Evolutionary conservation across 306 rosid species (phyloP).

Genomic region (Myrica gale): DNA sequence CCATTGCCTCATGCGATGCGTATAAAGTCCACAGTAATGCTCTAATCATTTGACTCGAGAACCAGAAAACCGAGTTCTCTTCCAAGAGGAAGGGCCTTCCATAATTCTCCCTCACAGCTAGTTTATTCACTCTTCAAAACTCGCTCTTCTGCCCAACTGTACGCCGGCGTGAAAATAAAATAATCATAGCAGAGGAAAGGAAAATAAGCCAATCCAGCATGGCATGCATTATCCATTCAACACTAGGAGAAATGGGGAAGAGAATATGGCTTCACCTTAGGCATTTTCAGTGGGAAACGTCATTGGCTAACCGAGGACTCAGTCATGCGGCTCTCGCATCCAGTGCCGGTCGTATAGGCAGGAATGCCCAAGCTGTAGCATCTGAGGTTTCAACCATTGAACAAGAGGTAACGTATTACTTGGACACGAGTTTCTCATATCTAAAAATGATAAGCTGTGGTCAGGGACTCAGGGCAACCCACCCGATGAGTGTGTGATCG

Average conservation of each 20-base stretch:
- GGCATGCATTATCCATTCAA: constrained; percentile 27
- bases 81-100: too few relatives aligned
- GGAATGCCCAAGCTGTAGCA: constrained; percentile 22
- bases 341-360: neutral
- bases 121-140: too few relatives aligned
- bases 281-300: constrained; percentile 24
- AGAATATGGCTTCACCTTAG: constrained; percentile 11
- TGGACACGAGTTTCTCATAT: neutral
- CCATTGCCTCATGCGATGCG: too few relatives aligned
- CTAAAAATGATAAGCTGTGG: constrained; percentile 9
- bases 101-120: too few relatives aligned
- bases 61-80: too few relatives aligned
- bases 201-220: constrained; percentile 9
- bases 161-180: too few relatives aligned
- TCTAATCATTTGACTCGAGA: too few relatives aligned
- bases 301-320: neutral
- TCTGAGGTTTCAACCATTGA: constrained; percentile 28
- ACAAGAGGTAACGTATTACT: constrained; percentile 20
- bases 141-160: too few relatives aligned
- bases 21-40: too few relatives aligned
- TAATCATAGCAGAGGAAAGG: too few relatives aligned
- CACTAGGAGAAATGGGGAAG: constrained; percentile 28
- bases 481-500: neutral
- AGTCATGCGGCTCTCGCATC: neutral
- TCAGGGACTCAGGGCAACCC: too few relatives aligned